Evolutionary conservation across 2,329 filamentous ascomycete genomes (phyloP), one percentile per base, ranked within the genome.

Genomic region (Penicillium capsulatum): DNA sequence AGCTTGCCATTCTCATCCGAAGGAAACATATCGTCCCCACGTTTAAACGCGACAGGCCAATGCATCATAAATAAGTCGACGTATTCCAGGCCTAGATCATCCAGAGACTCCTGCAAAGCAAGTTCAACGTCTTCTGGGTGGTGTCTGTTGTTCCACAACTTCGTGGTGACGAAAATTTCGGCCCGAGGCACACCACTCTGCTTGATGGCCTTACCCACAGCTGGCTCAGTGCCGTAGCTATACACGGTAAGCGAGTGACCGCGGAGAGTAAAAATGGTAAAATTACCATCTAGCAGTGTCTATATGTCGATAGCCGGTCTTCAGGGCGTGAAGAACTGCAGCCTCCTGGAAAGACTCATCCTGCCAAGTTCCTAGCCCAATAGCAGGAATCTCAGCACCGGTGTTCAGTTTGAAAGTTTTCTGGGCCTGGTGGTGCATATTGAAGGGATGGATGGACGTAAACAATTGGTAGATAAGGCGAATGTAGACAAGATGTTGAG

Each of bases 11-110:
- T 49, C 15, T 60, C 55, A 30, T 61, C 55, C 36, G 63, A 67
- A 6, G 70, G 69, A 24, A 69, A 59, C 32, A 65, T 42, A 24
- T 64, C 54, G 36, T 62, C 57, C 27, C 67, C 61, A 17, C 65
- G 58, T 38, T 49, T 38, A 15, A 47, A 77, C 1, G 75, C 63
- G n/a, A 66, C 65, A 2, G 74, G 75, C 69, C 73, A 85, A 64
- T 83, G 80, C 62, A 86, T 83, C 37, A 84, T 70, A 63, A 77
- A 83, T 11, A 85, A 70, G 57, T 85, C 81, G 42, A 85, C 67
- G 57, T 84, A 84, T 50, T 80, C 79, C 15, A 80, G 67, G 20
- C 73, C 75, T 53, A 83, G 72, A 53, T 77, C 73, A 61, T 79
- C 74, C 39, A 83, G 67, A 39, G 79, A 77, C 28, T 74, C 72